These are phyloP conservation scores for Lasiosphaeria ovina DNA, from an alignment of 495 filamentous ascomycete genomes.

Conservation along the genomic window DNA sequence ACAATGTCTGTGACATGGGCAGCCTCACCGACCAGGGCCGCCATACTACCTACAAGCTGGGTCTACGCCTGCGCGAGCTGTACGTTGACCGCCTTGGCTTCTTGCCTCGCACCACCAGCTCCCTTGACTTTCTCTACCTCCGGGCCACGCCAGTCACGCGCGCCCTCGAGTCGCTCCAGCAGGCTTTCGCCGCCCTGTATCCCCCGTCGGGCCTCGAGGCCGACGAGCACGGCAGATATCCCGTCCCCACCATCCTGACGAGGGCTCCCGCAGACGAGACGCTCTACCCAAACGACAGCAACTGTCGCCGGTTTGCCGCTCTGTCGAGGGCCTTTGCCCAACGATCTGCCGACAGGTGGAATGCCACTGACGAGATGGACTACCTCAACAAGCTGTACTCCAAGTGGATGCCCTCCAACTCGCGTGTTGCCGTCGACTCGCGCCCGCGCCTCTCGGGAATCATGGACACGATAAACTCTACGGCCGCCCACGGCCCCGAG, in stretches of 20 bases:
- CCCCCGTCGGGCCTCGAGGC: slow-evolving; percentile 62
- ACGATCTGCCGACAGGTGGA: slow-evolving; percentile 77
- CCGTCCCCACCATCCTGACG: slow-evolving; percentile 70
- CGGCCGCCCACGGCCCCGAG: slow-evolving; percentile 75
- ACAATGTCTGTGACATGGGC: slow-evolving; percentile 78
- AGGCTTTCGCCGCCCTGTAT: slow-evolving; percentile 88
- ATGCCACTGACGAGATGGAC: slow-evolving; percentile 75
- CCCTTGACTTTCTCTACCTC: slow-evolving; percentile 73
- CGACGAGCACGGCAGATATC: slow-evolving; percentile 46
- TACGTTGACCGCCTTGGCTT: slow-evolving; percentile 89
- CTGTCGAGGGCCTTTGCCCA: slow-evolving; percentile 79
- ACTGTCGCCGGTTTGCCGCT: slow-evolving; percentile 80
- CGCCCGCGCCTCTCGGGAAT: slow-evolving; percentile 84
- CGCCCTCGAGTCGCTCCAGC: slow-evolving; percentile 84
- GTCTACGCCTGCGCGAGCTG: slow-evolving; percentile 71
- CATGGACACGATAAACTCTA: slow-evolving; percentile 91
- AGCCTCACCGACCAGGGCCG: slow-evolving; percentile 87
- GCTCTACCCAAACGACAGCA: slow-evolving; percentile 83
- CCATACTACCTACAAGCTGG: slow-evolving; percentile 78
- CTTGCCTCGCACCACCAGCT: slow-evolving; percentile 64
- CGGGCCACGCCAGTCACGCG: slow-evolving; percentile 81
- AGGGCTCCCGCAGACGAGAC: slow-evolving; percentile 79
- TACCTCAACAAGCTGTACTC: slow-evolving; percentile 73
- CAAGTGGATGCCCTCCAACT: slow-evolving; percentile 78
- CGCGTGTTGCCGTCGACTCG: slow-evolving; percentile 74